Evolutionary conservation across 1,284 basidiomycete species (phyloP), one percentile per base, ranked within the genome.

Genomic region (Puccinia triticina): DNA sequence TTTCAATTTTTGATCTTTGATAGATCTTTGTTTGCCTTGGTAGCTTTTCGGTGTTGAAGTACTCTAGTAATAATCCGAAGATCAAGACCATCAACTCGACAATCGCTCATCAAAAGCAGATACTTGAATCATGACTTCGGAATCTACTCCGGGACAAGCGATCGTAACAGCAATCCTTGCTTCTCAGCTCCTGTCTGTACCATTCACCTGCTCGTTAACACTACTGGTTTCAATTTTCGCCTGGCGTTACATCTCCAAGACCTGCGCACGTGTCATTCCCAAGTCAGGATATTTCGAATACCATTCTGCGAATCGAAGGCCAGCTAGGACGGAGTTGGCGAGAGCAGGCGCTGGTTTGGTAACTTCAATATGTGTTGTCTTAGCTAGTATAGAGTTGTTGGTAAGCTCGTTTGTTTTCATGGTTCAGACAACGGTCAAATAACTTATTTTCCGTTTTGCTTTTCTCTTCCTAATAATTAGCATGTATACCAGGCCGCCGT

Each of bases 171-270:
- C 69, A 50, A 72, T 72, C 43, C 46, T 50, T 43, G 46, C 69
- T 10, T 72, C 69, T 48, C 69, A 72, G 32, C 46, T 72, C 12
- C 48, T 53, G 8, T 72, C 69, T 72, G 46, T 72, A 29, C 69
- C 69, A 32, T 72, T 72, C 46, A 72, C 46, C 69, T 72, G 69
- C 46, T 48, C 69, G 10, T 21, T 72, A 29, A 72, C 69, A 32
- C 12, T 29, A 50, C 48, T 72, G n/a, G 46, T 72, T 50, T 48
- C 48, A 48, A 72, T 50, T n/a, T 34, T 72, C 3, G 48, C 69
- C 69, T 72, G 69, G 46, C 69, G 69, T 32, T 72, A 72, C 26
- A 29, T 72, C 69, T 72, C 69, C 43, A 72, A 72, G 46, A 72
- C 69, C 23, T 72, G 46, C 21, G 37, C 43, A 34, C 69, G 69